These are phyloP conservation scores for Ochetophila trinervis DNA, from an alignment of 306 rosid genomes.

Conservation along the genomic window DNA sequence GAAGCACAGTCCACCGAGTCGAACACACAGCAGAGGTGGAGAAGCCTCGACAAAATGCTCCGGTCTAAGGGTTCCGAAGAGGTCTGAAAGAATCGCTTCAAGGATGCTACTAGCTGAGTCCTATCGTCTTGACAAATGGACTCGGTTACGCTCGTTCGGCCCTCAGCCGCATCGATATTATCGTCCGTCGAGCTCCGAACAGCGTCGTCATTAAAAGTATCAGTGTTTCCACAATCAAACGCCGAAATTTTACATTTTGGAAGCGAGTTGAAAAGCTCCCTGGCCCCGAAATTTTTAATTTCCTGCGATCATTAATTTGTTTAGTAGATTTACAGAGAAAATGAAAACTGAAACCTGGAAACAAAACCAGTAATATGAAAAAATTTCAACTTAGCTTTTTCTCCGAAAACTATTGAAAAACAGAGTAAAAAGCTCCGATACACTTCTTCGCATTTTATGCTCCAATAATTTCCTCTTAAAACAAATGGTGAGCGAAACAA, in stretches of 20 bases:
- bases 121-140: conserved; percentile 23
- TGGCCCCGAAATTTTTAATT: not conserved
- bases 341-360: not conserved
- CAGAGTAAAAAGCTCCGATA: too few relatives aligned
- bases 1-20: conserved; percentile 38
- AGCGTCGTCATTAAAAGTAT: not conserved
- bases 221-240: not conserved
- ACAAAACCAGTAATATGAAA: not conserved
- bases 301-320: conserved; percentile 14
- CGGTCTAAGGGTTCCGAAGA: conserved; percentile 21
- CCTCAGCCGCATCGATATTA: not conserved
- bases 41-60: conserved; percentile 27
- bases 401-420: too few relatives aligned
- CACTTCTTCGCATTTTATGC: too few relatives aligned
- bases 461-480: not conserved
- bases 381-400: too few relatives aligned
- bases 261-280: conserved; percentile 20
- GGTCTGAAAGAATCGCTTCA: conserved; percentile 14
- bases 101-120: conserved; percentile 13
- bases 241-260: conserved; percentile 9
- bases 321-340: not conserved
- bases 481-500: not conserved
- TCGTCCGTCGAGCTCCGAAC: not conserved
- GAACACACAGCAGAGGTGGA: conserved; percentile 39
- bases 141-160: conserved; percentile 18